Percentiles rank a stretch among this genome's conserved stretches.
Conservation (phyloP, 2,329 filamentous ascomycete species). For the Cryphonectria naterciae region DNA sequence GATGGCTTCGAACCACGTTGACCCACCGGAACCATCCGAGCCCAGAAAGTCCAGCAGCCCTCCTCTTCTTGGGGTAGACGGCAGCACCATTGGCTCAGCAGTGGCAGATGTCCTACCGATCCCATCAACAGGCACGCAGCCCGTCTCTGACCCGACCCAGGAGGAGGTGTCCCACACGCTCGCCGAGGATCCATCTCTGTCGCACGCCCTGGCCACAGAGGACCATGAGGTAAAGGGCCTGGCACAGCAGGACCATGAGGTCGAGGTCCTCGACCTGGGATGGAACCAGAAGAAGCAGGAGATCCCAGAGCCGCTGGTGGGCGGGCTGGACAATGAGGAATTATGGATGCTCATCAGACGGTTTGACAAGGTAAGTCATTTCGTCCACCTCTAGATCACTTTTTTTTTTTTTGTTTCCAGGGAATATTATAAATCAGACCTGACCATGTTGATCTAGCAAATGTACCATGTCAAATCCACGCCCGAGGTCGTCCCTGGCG, state of each 20-base stretch:
- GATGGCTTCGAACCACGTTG: conserved; percentile 1
- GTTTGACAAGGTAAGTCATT: conserved; percentile 67
- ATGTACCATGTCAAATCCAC: conserved; percentile 71
- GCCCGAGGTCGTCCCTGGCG: conserved; percentile 61
- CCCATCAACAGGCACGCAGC: conserved; percentile 36
- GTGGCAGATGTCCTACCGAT: conserved; percentile 41
- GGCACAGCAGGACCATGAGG: conserved; percentile 53
- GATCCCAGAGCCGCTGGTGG: conserved; percentile 65
- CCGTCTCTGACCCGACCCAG: conserved; percentile 37
- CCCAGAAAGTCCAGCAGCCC: conserved; percentile 21
- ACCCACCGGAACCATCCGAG: not conserved
- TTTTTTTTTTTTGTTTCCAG: too few relatives aligned
- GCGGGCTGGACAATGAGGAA: conserved; percentile 72
- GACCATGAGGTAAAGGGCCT: conserved; percentile 49
- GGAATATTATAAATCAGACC: conserved; percentile 21
- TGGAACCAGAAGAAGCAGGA: conserved; percentile 65
- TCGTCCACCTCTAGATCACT: too few relatives aligned
- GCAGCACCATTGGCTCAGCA: conserved; percentile 30
- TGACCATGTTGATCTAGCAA: conserved; percentile 46
- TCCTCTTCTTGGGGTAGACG: conserved; percentile 29
- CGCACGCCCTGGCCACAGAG: conserved; percentile 48
- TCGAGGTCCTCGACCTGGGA: conserved; percentile 68
- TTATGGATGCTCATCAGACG: conserved; percentile 72
- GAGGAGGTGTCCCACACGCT: conserved; percentile 33
- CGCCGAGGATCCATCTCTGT: conserved; percentile 40